Evolutionary conservation across 768 basidiomycete genomes (phyloP).

Genomic region (Lactarius akahatsu): DNA sequence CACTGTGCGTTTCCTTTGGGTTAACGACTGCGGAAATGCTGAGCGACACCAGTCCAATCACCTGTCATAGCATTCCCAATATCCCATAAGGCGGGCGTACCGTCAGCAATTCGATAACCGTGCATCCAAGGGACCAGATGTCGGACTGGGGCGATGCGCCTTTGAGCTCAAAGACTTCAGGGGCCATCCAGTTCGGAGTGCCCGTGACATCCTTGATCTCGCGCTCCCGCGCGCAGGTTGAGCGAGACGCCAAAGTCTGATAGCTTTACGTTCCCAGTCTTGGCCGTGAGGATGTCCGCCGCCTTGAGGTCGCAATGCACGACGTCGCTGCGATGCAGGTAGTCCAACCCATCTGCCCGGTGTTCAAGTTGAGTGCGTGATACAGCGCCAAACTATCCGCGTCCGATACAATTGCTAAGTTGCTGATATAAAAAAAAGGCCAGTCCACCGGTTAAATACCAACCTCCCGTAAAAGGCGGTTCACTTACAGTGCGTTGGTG

Average conservation of each 20-base stretch:
- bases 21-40: not conserved
- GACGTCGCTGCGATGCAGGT: slow-evolving; percentile 85
- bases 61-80: slow-evolving; percentile 89
- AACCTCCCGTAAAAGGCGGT: slow-evolving; percentile 82
- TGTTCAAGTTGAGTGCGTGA: slow-evolving; percentile 88
- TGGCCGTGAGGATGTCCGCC: slow-evolving; percentile 97
- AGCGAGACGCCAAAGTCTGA: slow-evolving; percentile 98
- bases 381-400: slow-evolving; percentile 97
- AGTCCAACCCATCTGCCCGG: slow-evolving; percentile 94
- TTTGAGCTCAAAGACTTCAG: slow-evolving; percentile 94
- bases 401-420: slow-evolving; percentile 96
- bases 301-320: slow-evolving; percentile 99
- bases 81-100: slow-evolving; percentile 92
- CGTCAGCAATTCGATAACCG: slow-evolving; percentile 87
- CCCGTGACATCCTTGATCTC: slow-evolving; percentile 87
- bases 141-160: slow-evolving; percentile 90
- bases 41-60: slow-evolving; percentile 34
- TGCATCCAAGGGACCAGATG: slow-evolving; percentile 95
- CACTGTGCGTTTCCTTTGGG: slow-evolving; percentile 46
- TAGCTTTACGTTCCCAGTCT: slow-evolving; percentile 96
- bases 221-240: slow-evolving; percentile 82
- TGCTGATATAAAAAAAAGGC: slow-evolving; percentile 52
- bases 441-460: slow-evolving; percentile 39
- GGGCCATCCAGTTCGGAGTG: slow-evolving; percentile 99
- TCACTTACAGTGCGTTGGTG: slow-evolving; percentile 73